These are phyloP conservation scores for Erythrophleum ivorense DNA, from an alignment of 331 rosid genomes.

Conservation along the genomic window DNA sequence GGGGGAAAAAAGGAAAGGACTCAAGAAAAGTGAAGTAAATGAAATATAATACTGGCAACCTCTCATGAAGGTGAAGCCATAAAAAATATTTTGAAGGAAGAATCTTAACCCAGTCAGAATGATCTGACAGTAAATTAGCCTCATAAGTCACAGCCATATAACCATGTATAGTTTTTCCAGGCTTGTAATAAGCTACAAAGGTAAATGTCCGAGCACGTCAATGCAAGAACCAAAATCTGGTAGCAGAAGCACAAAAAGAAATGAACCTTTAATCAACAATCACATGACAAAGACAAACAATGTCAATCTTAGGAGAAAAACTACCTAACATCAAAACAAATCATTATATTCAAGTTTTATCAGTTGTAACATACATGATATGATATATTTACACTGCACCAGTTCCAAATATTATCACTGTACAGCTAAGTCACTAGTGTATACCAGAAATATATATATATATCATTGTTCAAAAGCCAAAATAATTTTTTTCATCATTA, in stretches of 20 bases:
- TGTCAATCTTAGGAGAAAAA: background rate
- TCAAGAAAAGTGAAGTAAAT: background rate
- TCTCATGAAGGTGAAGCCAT: background rate
- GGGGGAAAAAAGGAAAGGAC: background rate
- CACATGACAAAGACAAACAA: background rate
- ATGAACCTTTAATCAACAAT: background rate
- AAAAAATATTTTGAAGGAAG: background rate
- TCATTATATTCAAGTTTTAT: background rate
- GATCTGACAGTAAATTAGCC: background rate
- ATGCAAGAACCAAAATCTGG: background rate
- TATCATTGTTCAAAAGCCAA: background rate
- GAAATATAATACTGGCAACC: background rate
- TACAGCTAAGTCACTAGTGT: background rate
- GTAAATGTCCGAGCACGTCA: background rate
- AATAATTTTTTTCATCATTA: background rate
- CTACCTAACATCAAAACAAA: background rate
- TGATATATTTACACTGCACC: background rate
- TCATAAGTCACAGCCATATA: background rate
- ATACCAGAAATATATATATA: background rate
- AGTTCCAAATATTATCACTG: slow-evolving; percentile 7
- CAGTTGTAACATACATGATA: background rate
- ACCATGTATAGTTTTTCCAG: background rate
- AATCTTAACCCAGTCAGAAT: background rate
- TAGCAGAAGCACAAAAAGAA: background rate
- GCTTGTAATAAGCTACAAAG: background rate